phyloP scores from a whole-genome alignment of 129 eudicot species.

The Dittrichia graveolens region DNA sequence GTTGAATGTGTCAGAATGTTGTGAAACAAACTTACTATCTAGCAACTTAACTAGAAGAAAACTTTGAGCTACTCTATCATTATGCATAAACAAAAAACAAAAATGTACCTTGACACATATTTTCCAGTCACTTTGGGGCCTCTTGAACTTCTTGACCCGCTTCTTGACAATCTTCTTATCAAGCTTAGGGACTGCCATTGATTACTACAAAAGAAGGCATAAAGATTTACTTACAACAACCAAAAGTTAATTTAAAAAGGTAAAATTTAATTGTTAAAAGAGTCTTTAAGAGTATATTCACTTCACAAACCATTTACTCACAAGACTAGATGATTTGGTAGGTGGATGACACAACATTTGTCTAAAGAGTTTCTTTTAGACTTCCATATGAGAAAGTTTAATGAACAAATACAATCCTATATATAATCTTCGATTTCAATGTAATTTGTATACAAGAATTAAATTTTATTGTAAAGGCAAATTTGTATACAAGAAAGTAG shows the following conservation, averaged over 20 bases:
- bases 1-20: too few relatives aligned
- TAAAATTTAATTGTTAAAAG: not conserved
- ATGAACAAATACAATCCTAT: not conserved
- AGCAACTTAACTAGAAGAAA: too few relatives aligned
- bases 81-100: not conserved
- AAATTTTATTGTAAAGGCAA: too few relatives aligned
- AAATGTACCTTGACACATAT: constrained; percentile 67
- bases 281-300: not conserved
- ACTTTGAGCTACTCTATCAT: too few relatives aligned
- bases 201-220: constrained; percentile 19
- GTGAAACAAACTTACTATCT: too few relatives aligned
- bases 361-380: not conserved
- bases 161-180: constrained; percentile 85
- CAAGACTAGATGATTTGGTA: not conserved
- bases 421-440: too few relatives aligned
- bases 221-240: not conserved
- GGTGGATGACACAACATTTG: not conserved
- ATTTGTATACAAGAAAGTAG: too few relatives aligned
- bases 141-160: constrained; percentile 82
- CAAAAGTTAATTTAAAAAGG: not conserved
- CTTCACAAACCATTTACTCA: not conserved
- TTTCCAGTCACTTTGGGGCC: constrained; percentile 76
- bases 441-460: too few relatives aligned
- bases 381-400: not conserved
- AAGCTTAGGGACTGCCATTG: constrained; percentile 82